Evolutionary conservation across 352 stramenopile species (phyloP).

Genomic region (Phytophthora uliginosa): DNA sequence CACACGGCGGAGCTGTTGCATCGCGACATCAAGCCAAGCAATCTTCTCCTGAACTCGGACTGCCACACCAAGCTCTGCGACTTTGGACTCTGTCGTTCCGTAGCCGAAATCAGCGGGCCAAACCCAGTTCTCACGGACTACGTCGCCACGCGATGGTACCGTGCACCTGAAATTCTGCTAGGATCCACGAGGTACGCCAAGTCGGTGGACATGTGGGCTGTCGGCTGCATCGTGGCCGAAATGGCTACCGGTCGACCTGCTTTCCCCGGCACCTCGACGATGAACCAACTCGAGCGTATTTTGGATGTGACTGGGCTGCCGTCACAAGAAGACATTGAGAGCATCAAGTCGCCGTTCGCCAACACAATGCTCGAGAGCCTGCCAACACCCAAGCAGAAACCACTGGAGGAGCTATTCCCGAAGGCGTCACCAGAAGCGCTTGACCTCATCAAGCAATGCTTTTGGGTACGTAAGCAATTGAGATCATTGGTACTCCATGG

Average conservation of each 20-base stretch:
- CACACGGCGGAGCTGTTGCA: slow-evolving; percentile 96
- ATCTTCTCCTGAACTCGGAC: slow-evolving; percentile 96
- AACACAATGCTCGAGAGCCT: slow-evolving; percentile 95
- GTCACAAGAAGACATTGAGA: slow-evolving; percentile 90
- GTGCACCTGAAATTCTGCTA: slow-evolving; percentile 96
- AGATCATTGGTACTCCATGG: neutral
- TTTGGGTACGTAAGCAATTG: slow-evolving; percentile 60
- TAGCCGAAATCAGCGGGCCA: slow-evolving; percentile 86
- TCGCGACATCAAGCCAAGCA: slow-evolving; percentile 97
- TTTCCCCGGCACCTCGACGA: slow-evolving; percentile 96
- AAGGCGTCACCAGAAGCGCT: slow-evolving; percentile 89
- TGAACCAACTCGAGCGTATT: slow-evolving; percentile 98
- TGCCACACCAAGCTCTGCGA: slow-evolving; percentile 97
- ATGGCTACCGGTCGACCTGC: slow-evolving; percentile 94
- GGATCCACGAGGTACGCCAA: slow-evolving; percentile 95
- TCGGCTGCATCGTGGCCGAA: slow-evolving; percentile 96
- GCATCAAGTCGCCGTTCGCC: slow-evolving; percentile 94
- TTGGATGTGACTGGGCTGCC: slow-evolving; percentile 95
- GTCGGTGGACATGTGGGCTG: slow-evolving; percentile 95
- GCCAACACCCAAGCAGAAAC: slow-evolving; percentile 73
- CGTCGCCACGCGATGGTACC: slow-evolving; percentile 97
- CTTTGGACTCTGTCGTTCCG: slow-evolving; percentile 95
- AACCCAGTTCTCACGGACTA: slow-evolving; percentile 96
- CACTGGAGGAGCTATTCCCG: slow-evolving; percentile 90
- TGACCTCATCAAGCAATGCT: slow-evolving; percentile 92